Evolutionary conservation across 768 basidiomycete genomes (phyloP).

Genomic region (Russula earlei): DNA sequence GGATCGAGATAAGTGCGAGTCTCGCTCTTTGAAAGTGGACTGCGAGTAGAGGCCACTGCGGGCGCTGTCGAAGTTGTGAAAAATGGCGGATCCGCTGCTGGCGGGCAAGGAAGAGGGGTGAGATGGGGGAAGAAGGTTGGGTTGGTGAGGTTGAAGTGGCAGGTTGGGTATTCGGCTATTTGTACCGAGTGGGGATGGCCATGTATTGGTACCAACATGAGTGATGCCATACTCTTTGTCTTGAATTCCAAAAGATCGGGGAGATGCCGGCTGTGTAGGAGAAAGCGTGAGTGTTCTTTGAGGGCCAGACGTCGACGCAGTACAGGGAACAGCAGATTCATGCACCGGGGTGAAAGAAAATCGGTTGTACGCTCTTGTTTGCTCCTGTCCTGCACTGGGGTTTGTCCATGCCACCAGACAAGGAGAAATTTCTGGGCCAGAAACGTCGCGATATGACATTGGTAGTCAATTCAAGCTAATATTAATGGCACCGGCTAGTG

Average conservation of each 20-base stretch:
- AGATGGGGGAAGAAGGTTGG: slow-evolving; percentile 30
- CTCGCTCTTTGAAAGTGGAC: slow-evolving; percentile 27
- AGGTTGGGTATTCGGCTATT: slow-evolving; percentile 26
- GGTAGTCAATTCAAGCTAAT: not conserved
- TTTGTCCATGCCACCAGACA: not conserved
- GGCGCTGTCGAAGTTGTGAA: slow-evolving; percentile 7
- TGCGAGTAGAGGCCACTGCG: slow-evolving; percentile 20
- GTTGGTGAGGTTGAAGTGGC: slow-evolving; percentile 29
- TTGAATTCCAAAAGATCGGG: slow-evolving; percentile 31
- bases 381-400: not conserved
- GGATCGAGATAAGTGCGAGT: slow-evolving; percentile 19
- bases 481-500: not conserved
- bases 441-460: slow-evolving; percentile 11
- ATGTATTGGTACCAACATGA: slow-evolving; percentile 23
- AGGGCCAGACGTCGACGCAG: slow-evolving; percentile 11
- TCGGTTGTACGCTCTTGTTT: slow-evolving; percentile 4
- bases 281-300: slow-evolving; percentile 18
- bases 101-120: slow-evolving; percentile 28
- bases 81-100: slow-evolving; percentile 22
- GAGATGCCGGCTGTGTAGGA: slow-evolving; percentile 24
- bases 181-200: slow-evolving; percentile 25
- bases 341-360: not conserved
- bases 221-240: slow-evolving; percentile 31
- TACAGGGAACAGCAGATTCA: slow-evolving; percentile 8
- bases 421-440: slow-evolving; percentile 7